Base-by-base conservation (phyloP, 768 basidiomycete species). In the Suillus luteus region DNA sequence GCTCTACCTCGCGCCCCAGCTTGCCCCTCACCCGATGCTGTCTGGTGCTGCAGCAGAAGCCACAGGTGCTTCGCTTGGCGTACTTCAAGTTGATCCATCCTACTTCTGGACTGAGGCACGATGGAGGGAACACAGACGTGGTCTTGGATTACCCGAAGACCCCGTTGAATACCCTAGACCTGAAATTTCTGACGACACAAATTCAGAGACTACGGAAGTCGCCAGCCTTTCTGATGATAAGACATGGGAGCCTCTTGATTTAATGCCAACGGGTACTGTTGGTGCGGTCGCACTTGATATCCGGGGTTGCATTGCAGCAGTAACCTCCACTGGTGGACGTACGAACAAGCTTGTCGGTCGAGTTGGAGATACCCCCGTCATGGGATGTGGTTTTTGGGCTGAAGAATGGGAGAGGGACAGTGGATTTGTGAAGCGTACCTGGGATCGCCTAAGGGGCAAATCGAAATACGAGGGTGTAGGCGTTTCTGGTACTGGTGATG, bases 261-360 rank as follows among this genome's bases (percentile, higher is more conserved):
- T 82, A 66, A 77, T 86, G 65, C 90, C 93, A 5, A 88, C 76
- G 17, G 93, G 92, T 12, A 95, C 92, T 0, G 92, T 95, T 11
- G 93, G 93, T 22, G 93, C 93, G 1, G 91, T 95, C 9, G 92
- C 90, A 5, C 78, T 94, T 38, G 93, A 94, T 70, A 68, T 81
- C 7, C 78, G 85, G 27, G 92, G 92, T 0, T 92, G 91, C 69
- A 86, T 94, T 63, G 85, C 87, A 1, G 76, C 81, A 3, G 77
- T 88, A 19, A 94, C 93, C 1, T 93, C 92, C 1, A 95, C 92
- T 0, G 93, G 93, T 41, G 92, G 93, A 1, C 79, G 78, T 55
- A 94, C 91, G 43, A 95, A 95, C 75, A 95, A 95, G 73, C 81
- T 92, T 10, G 88, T 87, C 19, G 92, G 92, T 8, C 82, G 92